Percentiles rank a stretch among this genome's conserved stretches.
Conservation (phyloP, 2,329 filamentous ascomycete genomes). For the Penicillium nordicum region DNA sequence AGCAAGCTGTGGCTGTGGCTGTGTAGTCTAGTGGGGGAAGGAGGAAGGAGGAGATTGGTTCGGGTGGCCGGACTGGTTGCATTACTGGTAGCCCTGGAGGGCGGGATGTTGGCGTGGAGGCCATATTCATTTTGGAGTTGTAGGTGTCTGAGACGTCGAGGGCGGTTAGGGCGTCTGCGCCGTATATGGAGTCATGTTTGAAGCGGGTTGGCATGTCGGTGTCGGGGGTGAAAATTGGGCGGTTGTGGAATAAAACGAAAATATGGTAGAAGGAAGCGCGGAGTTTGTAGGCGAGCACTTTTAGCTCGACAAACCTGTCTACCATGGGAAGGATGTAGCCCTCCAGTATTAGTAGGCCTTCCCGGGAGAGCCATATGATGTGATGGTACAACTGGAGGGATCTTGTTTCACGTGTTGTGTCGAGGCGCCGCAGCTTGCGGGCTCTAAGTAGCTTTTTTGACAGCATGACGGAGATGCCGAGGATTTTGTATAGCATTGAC, state of each 20-base stretch:
- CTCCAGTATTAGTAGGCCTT: constrained; percentile 84
- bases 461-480: constrained; percentile 85
- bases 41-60: constrained; percentile 65
- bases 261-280: constrained; percentile 95
- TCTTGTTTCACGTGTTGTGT: constrained; percentile 71
- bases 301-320: constrained; percentile 73
- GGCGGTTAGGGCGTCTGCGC: constrained; percentile 37
- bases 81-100: constrained; percentile 38
- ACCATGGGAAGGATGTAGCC: constrained; percentile 82
- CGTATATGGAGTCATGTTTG: constrained; percentile 38
- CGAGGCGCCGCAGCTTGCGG: constrained; percentile 76
- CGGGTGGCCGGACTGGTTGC: constrained; percentile 22
- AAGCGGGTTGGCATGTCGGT: constrained; percentile 29
- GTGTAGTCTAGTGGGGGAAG: constrained; percentile 78
- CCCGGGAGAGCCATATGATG: constrained; percentile 91
- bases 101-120: constrained; percentile 8
- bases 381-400: constrained; percentile 81
- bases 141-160: constrained; percentile 37
- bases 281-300: constrained; percentile 86
- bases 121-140: background rate
- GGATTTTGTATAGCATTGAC: constrained; percentile 77
- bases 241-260: constrained; percentile 93
- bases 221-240: constrained; percentile 67
- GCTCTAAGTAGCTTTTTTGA: constrained; percentile 79
- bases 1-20: constrained; percentile 75